Base-by-base conservation (phyloP, 805 yeast genomes). In the Ogataea allantospora region DNA sequence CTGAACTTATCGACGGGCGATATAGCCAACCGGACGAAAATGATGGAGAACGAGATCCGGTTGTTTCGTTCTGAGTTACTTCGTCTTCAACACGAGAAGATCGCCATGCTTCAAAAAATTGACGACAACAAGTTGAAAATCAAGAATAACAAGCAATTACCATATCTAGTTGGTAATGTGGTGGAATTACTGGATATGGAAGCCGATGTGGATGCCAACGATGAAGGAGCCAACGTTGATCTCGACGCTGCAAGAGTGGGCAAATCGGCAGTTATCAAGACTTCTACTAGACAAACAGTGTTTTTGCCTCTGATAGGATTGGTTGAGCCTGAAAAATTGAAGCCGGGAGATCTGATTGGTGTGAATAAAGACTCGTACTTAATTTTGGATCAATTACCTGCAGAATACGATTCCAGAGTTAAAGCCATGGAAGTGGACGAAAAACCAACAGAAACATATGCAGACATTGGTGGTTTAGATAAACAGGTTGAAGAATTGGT, bases 381-480 rank as follows among this genome's bases (percentile, higher is more conserved):
- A 50, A 84, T 93, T 37, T 73, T 93, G 53, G 99, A 93, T 65
- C 88, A 95, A 6, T 71, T 93, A 49, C 99, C 99, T 8, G 88
- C 96, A 2, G 99, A 93, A 65, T 93, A 93, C 60, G 99, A 93
- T 63, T 84, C 95, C 38, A 77, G 99, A 54, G 99, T 93, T 35
- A 93, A 93, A 67, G 98, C 98, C 9, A 66, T 93, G 99, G 99
- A 93, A 64, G 99, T 93, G 35, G 99, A 93, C 61, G 99, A 93
- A 67, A 89, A 91, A 60, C 99, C 99, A 43, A 84, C 95, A 2
- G 99, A 93, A 63, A 88, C 96, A 8, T 93, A 93, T 59, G 81
- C 95, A 1, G 99, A 93, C 62, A 95, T 93, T 52, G 99, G 99
- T 58, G 99, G 99, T 8, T 73, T 93, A 53, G 98, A 91, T 65